A percentile compares a stretch with the other conserved stretches of the same genome.
These are phyloP conservation scores for Chlorophyllum brunneum DNA, from an alignment of 768 basidiomycete species.

Conservation along the genomic window DNA sequence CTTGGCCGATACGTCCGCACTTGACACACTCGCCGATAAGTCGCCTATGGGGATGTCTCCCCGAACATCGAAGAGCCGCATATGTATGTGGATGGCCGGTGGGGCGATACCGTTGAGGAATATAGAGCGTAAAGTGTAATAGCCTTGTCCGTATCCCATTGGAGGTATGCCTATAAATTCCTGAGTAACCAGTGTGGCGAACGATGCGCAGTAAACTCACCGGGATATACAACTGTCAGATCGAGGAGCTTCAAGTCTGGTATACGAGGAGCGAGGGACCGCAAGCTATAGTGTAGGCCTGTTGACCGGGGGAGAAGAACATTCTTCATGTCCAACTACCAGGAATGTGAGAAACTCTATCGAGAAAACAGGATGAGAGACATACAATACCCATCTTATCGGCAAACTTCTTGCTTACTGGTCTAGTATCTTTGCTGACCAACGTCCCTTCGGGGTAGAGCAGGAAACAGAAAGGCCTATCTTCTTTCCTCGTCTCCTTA, in stretches of 20 bases:
- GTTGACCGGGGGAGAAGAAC: constrained; percentile 90
- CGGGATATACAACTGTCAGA: constrained; percentile 88
- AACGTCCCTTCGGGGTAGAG: constrained; percentile 97
- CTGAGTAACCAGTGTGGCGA: constrained; percentile 13
- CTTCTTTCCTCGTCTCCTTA: constrained; percentile 58
- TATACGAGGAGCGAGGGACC: constrained; percentile 74
- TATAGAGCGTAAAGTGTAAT: constrained; percentile 87
- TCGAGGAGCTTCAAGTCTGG: constrained; percentile 82
- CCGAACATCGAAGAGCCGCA: constrained; percentile 72
- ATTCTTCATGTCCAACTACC: constrained; percentile 74
- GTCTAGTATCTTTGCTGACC: constrained; percentile 81
- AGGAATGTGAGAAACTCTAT: neutral
- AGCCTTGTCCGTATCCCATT: constrained; percentile 78
- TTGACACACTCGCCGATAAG: constrained; percentile 34
- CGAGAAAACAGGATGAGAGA: constrained; percentile 16
- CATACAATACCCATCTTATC: constrained; percentile 86
- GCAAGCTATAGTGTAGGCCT: constrained; percentile 81
- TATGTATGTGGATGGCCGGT: constrained; percentile 82
- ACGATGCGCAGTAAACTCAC: constrained; percentile 33
- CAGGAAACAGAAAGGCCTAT: constrained; percentile 75
- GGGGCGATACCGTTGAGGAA: constrained; percentile 80
- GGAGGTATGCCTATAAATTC: constrained; percentile 61
- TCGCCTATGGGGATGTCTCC: constrained; percentile 68
- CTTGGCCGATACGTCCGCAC: constrained; percentile 24
- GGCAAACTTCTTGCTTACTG: constrained; percentile 82